Evolutionary conservation across 805 yeast species (phyloP).

Genomic region (Danielozyma ontarioensis): DNA sequence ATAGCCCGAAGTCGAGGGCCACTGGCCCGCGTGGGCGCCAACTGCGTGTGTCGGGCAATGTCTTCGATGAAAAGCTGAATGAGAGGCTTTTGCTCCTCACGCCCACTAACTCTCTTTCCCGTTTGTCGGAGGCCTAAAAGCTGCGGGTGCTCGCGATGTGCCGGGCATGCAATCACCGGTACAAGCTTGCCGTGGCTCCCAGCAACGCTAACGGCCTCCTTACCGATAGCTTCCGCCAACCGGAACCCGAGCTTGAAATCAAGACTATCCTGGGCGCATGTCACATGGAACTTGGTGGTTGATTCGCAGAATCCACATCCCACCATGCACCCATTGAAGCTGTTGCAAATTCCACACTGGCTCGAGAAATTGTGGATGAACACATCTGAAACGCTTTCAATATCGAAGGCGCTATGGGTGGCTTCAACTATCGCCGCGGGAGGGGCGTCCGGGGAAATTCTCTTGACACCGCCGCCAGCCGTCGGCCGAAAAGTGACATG

Average conservation of each 20-base stretch:
- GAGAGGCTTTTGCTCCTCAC: conserved; percentile 31
- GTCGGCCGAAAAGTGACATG: conserved; percentile 22
- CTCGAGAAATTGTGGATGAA: conserved; percentile 21
- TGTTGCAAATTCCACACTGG: conserved; percentile 43
- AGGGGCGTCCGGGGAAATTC: conserved; percentile 1
- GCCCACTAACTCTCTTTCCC: conserved; percentile 24
- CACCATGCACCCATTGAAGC: conserved; percentile 45
- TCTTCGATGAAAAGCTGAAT: conserved; percentile 38
- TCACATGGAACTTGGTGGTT: conserved; percentile 37
- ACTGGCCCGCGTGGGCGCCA: conserved; percentile 9
- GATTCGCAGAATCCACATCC: conserved; percentile 43
- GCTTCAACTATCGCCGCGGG: conserved; percentile 10
- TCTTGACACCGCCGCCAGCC: no score
- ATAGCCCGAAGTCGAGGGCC: conserved; percentile 32
- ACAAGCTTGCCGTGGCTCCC: conserved; percentile 32
- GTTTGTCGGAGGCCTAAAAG: conserved; percentile 21
- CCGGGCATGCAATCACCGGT: conserved; percentile 42
- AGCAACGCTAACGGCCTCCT: conserved; percentile 16
- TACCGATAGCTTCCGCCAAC: conserved; percentile 20
- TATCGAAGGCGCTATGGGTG: conserved; percentile 12
- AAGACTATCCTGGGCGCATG: conserved; percentile 51
- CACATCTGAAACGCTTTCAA: conserved; percentile 24
- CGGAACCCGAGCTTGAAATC: conserved; percentile 53
- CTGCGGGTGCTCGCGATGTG: conserved; percentile 23
- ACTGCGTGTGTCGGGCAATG: conserved; percentile 9